A percentile compares a stretch with the other conserved stretches of the same genome.
phyloP scores from a whole-genome alignment of 768 basidiomycete genomes.

The Tricholoma furcatifolium region DNA sequence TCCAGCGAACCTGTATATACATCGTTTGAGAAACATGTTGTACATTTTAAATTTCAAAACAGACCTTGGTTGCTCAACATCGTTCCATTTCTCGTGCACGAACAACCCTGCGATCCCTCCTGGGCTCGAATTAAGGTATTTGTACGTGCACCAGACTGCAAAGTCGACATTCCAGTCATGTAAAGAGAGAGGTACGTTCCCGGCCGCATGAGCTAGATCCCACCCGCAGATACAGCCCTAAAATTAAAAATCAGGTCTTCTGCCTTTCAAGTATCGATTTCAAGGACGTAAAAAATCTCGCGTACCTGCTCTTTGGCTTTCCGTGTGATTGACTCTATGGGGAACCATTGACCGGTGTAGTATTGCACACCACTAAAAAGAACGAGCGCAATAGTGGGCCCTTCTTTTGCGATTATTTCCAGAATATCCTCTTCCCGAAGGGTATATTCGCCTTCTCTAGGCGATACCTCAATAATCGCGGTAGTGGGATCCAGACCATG shows the following conservation, averaged over 20 bases:
- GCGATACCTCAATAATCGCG: slow-evolving; percentile 75
- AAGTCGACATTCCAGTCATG: slow-evolving; percentile 97
- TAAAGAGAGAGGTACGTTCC: slow-evolving; percentile 86
- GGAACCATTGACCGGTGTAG: slow-evolving; percentile 95
- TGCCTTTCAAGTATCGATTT: slow-evolving; percentile 7
- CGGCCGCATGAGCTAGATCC: slow-evolving; percentile 95
- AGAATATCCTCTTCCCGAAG: slow-evolving; percentile 91
- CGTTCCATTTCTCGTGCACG: slow-evolving; percentile 81
- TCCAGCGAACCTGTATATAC: slow-evolving; percentile 68
- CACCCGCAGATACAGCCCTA: slow-evolving; percentile 94
- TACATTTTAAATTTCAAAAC: slow-evolving; percentile 20
- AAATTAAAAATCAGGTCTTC: slow-evolving; percentile 18
- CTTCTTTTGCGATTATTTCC: slow-evolving; percentile 66
- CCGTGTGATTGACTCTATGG: slow-evolving; percentile 79
- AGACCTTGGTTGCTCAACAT: slow-evolving; percentile 61
- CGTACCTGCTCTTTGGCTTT: slow-evolving; percentile 81
- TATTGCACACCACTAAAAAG: slow-evolving; percentile 95
- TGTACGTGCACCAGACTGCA: slow-evolving; percentile 99
- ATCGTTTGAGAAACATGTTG: slow-evolving; percentile 13
- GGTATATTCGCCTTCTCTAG: slow-evolving; percentile 80
- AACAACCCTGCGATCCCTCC: slow-evolving; percentile 97
- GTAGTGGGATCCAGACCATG: slow-evolving; percentile 76
- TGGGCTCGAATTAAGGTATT: slow-evolving; percentile 95
- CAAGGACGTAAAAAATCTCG: slow-evolving; percentile 16
- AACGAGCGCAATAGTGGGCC: slow-evolving; percentile 80